These are phyloP conservation scores for Orbilia javanica DNA, from an alignment of 2,329 filamentous ascomycete genomes.

Conservation along the genomic window DNA sequence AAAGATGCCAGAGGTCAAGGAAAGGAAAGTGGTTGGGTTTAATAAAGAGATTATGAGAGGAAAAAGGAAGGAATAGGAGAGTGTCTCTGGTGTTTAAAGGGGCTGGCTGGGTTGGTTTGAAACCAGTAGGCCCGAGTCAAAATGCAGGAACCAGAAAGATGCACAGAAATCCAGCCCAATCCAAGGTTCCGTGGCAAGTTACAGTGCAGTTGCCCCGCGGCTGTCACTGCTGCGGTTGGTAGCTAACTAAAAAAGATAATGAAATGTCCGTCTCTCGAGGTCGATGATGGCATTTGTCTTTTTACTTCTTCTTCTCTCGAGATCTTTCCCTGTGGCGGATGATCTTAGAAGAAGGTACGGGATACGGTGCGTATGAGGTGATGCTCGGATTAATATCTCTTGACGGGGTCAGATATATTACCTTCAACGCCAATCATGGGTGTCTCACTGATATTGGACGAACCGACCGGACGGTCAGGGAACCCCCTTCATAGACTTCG, in stretches of 20 bases:
- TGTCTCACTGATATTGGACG: constrained; percentile 23
- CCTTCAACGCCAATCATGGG: constrained; percentile 13
- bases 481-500: constrained; percentile 17
- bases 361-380: constrained; percentile 3
- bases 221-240: constrained; percentile 43
- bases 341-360: background rate
- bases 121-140: constrained; percentile 36
- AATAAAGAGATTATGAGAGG: constrained; percentile 20
- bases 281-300: constrained; percentile 10
- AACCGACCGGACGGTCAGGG: background rate
- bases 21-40: constrained; percentile 29
- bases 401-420: constrained; percentile 19
- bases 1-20: background rate
- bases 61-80: constrained; percentile 36
- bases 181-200: constrained; percentile 28
- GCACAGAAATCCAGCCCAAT: background rate
- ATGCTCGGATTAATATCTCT: constrained; percentile 20
- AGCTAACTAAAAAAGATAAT: constrained; percentile 19
- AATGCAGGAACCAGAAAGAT: constrained; percentile 48
- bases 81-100: constrained; percentile 47
- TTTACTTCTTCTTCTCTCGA: constrained; percentile 10
- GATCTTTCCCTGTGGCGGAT: background rate
- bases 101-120: constrained; percentile 38
- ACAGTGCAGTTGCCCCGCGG: constrained; percentile 32
- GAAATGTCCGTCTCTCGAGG: constrained; percentile 14